phyloP scores from a whole-genome alignment of 73 alveolate genomes.

The Tetrahymena elliotti region DNA sequence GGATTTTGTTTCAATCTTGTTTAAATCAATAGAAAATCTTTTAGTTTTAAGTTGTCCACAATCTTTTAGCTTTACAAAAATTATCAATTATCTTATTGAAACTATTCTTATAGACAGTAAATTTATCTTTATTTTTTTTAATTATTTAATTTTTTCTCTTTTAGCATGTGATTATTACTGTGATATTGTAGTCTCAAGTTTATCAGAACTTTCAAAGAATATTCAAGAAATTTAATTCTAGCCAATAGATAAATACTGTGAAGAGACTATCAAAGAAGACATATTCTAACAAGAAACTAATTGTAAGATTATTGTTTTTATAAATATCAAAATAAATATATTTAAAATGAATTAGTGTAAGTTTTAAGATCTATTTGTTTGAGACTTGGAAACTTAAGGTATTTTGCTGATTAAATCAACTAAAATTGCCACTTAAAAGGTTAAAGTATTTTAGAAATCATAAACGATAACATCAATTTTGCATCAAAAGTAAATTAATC shows the following conservation, averaged over 20 bases:
- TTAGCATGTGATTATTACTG: background rate
- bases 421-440: background rate
- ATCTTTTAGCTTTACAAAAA: background rate
- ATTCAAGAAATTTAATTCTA: background rate
- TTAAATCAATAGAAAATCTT: background rate
- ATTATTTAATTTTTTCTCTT: background rate
- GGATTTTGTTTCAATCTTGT: background rate
- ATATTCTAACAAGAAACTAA: background rate
- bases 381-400: background rate
- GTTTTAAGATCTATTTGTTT: background rate
- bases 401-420: background rate
- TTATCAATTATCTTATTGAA: background rate
- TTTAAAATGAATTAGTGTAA: background rate
- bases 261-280: background rate
- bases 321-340: background rate
- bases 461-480: background rate
- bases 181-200: background rate
- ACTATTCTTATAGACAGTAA: background rate
- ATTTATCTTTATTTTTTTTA: background rate
- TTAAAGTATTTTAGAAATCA: background rate
- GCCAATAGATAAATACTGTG: background rate
- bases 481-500: background rate
- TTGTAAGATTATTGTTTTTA: background rate
- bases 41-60: background rate
- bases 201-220: background rate